These are phyloP conservation scores for Zygosaccharomyces rouxii DNA, from an alignment of 805 yeast species.

Conservation along the genomic window DNA sequence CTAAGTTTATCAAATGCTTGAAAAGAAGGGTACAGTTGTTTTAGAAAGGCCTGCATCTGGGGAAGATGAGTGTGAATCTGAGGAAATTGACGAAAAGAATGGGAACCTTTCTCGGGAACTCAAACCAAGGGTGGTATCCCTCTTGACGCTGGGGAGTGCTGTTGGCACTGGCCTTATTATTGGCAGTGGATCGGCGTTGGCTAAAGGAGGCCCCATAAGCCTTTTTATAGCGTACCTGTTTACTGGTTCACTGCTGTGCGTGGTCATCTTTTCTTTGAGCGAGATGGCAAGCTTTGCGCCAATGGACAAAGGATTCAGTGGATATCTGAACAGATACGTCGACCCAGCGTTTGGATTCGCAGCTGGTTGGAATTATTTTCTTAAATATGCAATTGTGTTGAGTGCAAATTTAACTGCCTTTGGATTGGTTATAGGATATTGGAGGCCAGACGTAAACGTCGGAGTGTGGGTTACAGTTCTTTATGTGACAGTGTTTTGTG, in stretches of 20 bases:
- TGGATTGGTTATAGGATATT: conserved; percentile 44
- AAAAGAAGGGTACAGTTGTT: neutral
- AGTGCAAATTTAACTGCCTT: conserved; percentile 54
- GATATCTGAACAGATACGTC: conserved; percentile 36
- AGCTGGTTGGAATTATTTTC: conserved; percentile 38
- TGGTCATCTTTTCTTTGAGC: conserved; percentile 46
- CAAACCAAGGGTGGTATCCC: conserved; percentile 6
- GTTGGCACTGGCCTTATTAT: conserved; percentile 59
- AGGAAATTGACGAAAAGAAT: neutral
- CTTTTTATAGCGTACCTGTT: conserved; percentile 46
- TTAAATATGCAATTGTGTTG: conserved; percentile 45
- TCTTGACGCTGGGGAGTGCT: conserved; percentile 32
- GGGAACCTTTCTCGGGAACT: neutral
- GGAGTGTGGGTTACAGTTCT: conserved; percentile 46
- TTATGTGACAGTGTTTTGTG: conserved; percentile 34
- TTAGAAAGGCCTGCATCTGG: neutral
- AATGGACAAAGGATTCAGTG: conserved; percentile 44
- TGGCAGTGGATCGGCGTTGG: conserved; percentile 49
- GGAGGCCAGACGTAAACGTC: conserved; percentile 41
- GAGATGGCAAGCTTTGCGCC: conserved; percentile 48
- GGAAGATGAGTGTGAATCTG: neutral
- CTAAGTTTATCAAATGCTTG: neutral
- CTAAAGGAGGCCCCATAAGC: conserved; percentile 48
- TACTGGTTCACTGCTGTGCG: conserved; percentile 46
- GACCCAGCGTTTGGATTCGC: conserved; percentile 41